Evolutionary conservation across 2,329 filamentous ascomycete genomes (phyloP).

Genomic region (Rutstroemia sp.): DNA sequence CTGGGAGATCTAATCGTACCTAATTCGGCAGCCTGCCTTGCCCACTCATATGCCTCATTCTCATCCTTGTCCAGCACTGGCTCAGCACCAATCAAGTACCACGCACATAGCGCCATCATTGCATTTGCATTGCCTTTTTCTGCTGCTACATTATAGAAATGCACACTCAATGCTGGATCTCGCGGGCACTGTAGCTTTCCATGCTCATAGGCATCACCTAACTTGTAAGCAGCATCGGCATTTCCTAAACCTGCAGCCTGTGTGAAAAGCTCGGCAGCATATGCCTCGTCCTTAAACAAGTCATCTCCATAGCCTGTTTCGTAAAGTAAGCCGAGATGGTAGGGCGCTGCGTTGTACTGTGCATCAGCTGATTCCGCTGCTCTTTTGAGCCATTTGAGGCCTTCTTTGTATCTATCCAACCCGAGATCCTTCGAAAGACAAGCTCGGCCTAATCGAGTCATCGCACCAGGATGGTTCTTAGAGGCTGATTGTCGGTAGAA

Average conservation of each 20-base stretch:
- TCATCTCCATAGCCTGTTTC: conserved; percentile 92
- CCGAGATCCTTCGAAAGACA: conserved; percentile 88
- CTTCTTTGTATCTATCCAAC: conserved; percentile 77
- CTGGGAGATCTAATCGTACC: conserved; percentile 48
- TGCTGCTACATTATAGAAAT: conserved; percentile 93
- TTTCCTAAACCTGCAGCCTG: conserved; percentile 90
- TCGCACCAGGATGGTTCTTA: conserved; percentile 91
- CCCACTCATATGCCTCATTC: conserved; percentile 95
- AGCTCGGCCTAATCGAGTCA: conserved; percentile 84
- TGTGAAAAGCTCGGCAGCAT: conserved; percentile 90
- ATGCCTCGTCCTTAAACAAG: conserved; percentile 82
- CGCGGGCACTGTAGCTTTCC: conserved; percentile 79
- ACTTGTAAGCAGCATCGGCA: conserved; percentile 72
- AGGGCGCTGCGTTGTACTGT: conserved; percentile 90
- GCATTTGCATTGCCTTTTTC: conserved; percentile 75
- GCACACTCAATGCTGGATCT: conserved; percentile 87
- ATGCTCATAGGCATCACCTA: conserved; percentile 97
- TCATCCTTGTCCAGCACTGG: conserved; percentile 92
- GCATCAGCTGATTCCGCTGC: conserved; percentile 81
- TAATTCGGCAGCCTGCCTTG: conserved; percentile 73
- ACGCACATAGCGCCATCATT: conserved; percentile 98
- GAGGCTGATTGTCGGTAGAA: conserved; percentile 86
- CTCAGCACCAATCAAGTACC: conserved; percentile 95
- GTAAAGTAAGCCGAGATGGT: conserved; percentile 81
- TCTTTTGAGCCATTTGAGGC: conserved; percentile 92